Base-by-base conservation (phyloP, 1,284 basidiomycete species). In the Ganoderma sp. region DNA sequence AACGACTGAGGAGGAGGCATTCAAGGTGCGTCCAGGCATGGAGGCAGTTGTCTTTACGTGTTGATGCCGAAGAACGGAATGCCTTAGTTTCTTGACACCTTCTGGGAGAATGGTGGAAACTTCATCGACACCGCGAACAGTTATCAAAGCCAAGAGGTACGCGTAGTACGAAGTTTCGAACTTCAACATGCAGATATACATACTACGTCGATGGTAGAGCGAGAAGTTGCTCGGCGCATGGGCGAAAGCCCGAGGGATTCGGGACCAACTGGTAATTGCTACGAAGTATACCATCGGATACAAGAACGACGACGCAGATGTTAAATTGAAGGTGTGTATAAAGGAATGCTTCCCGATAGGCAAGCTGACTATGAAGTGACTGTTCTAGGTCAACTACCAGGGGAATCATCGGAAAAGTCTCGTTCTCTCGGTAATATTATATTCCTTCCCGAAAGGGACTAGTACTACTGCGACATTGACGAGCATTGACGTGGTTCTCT, bases 241-340 rank as follows among this genome's bases (percentile, higher is more conserved):
- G 83, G 76, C 80, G 58, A 69, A 71, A 5, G 48, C 48, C 12
- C 76, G 81, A 37, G 76, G 75, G 5, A 80, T 78, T 61, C 80
- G 84, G 37, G 83, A 85, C 73, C 77, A 82, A 64, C 75, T 86
- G 17, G 80, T 85, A 10, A 73, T 84, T 48, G 82, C 83, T 1
- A 85, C 84, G 65, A 84, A 80, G 54, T 71, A 69, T 42, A 69
- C 67, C 9, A 58, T 67, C 2, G 61, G 61, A 8, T 67, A 67
- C 64, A 65, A 43, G 52, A 48, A 61, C 58, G 42, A 43, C 10
- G 61, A 67, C 1, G n/a, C 56, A 15, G 61, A 69, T 19, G 48
- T 69, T 25, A 67, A 45, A 28, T 69, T 17, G 62, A 39, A 15
- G 37, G 32, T 12, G 42, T 32, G 22, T 9, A 37, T 15, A 3